Evolutionary conservation across 768 basidiomycete genomes (phyloP).

Genomic region (Crepidotus variabilis): DNA sequence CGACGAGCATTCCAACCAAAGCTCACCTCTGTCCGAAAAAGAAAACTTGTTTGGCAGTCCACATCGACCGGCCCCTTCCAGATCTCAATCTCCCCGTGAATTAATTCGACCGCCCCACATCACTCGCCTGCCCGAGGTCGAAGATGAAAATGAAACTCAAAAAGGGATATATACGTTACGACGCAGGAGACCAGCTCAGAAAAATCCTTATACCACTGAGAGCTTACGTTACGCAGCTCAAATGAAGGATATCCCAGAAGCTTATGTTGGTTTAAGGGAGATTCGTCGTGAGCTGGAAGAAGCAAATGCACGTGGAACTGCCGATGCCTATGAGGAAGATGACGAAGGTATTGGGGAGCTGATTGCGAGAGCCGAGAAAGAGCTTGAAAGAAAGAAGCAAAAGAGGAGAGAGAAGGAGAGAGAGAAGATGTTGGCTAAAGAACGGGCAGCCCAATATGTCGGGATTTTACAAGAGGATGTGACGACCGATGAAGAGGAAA

Average conservation of each 20-base stretch:
- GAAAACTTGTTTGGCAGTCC: too few species aligned
- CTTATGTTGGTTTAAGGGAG: constrained; percentile 52
- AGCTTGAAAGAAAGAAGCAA: constrained; percentile 3
- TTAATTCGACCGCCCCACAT: background rate
- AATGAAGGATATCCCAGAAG: constrained; percentile 56
- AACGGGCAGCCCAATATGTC: constrained; percentile 21
- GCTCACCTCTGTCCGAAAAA: too few species aligned
- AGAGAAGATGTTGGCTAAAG: constrained; percentile 3
- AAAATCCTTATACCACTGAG: background rate
- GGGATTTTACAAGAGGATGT: constrained; percentile 32
- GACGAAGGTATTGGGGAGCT: constrained; percentile 12
- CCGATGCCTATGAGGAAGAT: constrained; percentile 25
- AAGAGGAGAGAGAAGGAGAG: constrained; percentile 1
- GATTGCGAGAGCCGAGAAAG: constrained; percentile 14
- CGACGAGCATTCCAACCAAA: background rate
- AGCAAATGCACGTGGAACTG: constrained; percentile 24
- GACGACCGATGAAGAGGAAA: constrained; percentile 39
- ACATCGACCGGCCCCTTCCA: too few species aligned
- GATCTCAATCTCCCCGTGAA: background rate
- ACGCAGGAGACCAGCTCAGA: background rate
- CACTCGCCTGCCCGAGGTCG: constrained; percentile 3
- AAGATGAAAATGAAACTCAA: constrained; percentile 2
- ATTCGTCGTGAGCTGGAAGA: constrained; percentile 21
- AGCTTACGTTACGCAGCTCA: background rate
- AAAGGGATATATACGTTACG: background rate